Conservation (phyloP, 495 filamentous ascomycete species). For the Penicillium maclennaniae region DNA sequence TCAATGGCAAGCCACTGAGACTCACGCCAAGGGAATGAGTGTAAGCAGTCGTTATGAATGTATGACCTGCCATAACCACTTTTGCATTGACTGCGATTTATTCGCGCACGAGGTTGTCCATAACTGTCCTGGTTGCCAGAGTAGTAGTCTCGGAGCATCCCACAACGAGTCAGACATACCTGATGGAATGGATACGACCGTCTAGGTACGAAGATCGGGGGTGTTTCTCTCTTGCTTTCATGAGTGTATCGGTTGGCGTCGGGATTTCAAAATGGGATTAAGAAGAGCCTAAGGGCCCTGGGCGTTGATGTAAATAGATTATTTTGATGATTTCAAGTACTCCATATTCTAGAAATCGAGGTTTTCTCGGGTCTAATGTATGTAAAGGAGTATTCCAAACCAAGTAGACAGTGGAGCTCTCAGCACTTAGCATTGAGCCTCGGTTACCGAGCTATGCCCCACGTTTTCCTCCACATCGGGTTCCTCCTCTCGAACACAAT, state of each 20-base stretch:
- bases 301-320: not conserved
- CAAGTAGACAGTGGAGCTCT: too few species aligned
- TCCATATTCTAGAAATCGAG: too few species aligned
- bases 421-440: not conserved
- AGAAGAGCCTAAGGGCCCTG: not conserved
- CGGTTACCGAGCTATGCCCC: conserved; percentile 5
- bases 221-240: not conserved
- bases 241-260: conserved; percentile 21
- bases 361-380: too few species aligned
- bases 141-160: conserved; percentile 29
- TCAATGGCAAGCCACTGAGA: conserved; percentile 33
- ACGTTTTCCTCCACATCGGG: conserved; percentile 8
- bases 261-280: not conserved
- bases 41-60: conserved; percentile 88
- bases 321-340: not conserved
- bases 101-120: conserved; percentile 91
- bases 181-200: conserved; percentile 34
- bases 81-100: conserved; percentile 97
- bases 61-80: conserved; percentile 76
- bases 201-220: not conserved
- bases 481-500: not conserved
- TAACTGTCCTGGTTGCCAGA: conserved; percentile 94
- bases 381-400: too few species aligned
- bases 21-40: conserved; percentile 60
- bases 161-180: not conserved